A percentile compares a stretch with the other conserved stretches of the same genome.
These are phyloP conservation scores for Kurtzmaniella quercitrusa DNA, from an alignment of 1,139 yeast genomes.

Conservation along the genomic window DNA sequence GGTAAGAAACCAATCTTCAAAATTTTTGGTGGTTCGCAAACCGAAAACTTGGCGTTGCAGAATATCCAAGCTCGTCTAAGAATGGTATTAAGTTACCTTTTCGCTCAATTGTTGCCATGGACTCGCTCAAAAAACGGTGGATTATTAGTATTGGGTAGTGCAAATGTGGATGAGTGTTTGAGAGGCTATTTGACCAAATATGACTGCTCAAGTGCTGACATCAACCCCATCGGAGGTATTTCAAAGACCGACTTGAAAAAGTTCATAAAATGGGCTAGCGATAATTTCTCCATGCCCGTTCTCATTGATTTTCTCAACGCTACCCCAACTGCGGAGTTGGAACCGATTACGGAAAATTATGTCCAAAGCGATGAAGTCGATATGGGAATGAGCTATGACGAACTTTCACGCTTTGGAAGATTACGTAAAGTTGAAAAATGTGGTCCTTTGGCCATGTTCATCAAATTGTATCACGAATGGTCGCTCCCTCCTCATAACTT, in stretches of 20 bases:
- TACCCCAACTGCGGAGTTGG: conserved; percentile 96
- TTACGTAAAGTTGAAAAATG: conserved; percentile 88
- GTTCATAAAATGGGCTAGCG: conserved; percentile 77
- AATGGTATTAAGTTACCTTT: conserved; percentile 89
- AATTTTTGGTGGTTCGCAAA: conserved; percentile 87
- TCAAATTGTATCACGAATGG: conserved; percentile 90
- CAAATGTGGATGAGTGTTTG: conserved; percentile 96
- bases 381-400: conserved; percentile 98
- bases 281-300: conserved; percentile 69
- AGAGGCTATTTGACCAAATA: conserved; percentile 95
- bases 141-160: conserved; percentile 85
- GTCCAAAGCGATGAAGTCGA: conserved; percentile 96
- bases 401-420: conserved; percentile 85
- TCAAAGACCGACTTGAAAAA: conserved; percentile 87
- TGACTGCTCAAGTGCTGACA: conserved; percentile 95
- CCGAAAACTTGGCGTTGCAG: conserved; percentile 90
- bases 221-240: conserved; percentile 96
- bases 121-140: conserved; percentile 74
- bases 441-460: conserved; percentile 94
- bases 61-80: conserved; percentile 94
- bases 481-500: conserved; percentile 62
- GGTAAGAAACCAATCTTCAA: conserved; percentile 86
- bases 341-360: conserved; percentile 87
- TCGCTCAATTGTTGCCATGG: conserved; percentile 96
- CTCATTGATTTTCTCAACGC: conserved; percentile 77